Evolutionary conservation across 257 asterid genomes (phyloP), one percentile per base, ranked within the genome.

Genomic region (Solanum etuberosum): DNA sequence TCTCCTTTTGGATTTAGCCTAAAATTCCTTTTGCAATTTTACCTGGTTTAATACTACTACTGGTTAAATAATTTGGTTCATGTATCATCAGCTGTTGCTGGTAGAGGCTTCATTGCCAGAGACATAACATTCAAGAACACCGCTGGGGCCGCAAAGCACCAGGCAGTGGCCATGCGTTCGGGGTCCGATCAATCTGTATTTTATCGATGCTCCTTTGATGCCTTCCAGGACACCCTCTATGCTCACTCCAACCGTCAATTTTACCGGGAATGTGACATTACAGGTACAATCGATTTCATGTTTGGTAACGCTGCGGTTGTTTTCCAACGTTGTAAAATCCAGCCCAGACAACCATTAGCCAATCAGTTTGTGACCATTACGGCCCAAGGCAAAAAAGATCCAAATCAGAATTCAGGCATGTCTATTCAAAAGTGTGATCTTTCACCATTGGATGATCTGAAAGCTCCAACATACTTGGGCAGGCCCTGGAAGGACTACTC

Each of bases 231-330:
- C 93, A 96, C 98, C 0, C 98, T 96, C 48, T 96, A 96, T 68
- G 86, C 98, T 2, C 97, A 96, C 91, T 93, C 97, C 34, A 93
- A 93, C 54, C 95, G 99, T 2, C 99, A 96, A 27, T 95, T 96
- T 90, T 96, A 95, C 72, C 92, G 98, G 1, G 93, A 95, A 0
- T 96, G 98, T 76, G 89, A 93, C 85, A 78, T 96, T 80, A 93
- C 93, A 1, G 99, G 99, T 20, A 95, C 99, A 3, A 32, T 96
- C 35, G 98, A 96, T 88, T 95, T 96, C 92, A 94, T 96, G 15
- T 96, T 96, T 76, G 99, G 99, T 4, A 92, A 94, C 83, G 89
- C 95, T 1, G 95, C 96, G 0, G 95, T 92, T 10, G 94, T 96
- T 15, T 87, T 96, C 82, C 98, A 96, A 70, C 88, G 86, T 31